Conservation (phyloP, 202 grass and related monocot species). For the Brachypodium distachyon region DNA sequence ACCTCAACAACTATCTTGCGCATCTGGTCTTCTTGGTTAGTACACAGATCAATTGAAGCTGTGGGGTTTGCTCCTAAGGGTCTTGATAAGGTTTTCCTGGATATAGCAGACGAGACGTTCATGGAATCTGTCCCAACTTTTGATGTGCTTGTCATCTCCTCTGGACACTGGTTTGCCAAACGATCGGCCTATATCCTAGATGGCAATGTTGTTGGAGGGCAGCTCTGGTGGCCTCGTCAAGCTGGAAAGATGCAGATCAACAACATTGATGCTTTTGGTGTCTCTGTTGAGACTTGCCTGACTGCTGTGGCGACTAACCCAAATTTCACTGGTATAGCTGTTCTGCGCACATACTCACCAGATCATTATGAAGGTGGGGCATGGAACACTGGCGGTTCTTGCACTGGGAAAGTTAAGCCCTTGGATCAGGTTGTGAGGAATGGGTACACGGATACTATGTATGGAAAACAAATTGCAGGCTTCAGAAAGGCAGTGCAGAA, state of each 20-base stretch:
- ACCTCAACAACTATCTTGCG: constrained; percentile 65
- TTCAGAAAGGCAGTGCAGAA: constrained; percentile 58
- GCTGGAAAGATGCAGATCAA: constrained; percentile 69
- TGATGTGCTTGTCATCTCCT: constrained; percentile 82
- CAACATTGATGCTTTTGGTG: constrained; percentile 73
- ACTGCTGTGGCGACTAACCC: constrained; percentile 55
- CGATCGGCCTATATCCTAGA: constrained; percentile 64
- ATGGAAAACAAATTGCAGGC: constrained; percentile 54
- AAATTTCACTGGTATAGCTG: constrained; percentile 70
- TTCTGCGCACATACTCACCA: constrained; percentile 77
- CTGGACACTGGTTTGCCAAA: constrained; percentile 95
- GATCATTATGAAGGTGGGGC: constrained; percentile 94
- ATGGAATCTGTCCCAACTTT: constrained; percentile 68
- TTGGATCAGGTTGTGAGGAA: constrained; percentile 54
- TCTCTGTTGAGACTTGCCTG: constrained; percentile 74
- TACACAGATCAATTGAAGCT: constrained; percentile 53
- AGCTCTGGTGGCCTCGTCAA: constrained; percentile 79
- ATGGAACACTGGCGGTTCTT: constrained; percentile 93
- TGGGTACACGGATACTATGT: constrained; percentile 67
- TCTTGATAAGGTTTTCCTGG: constrained; percentile 79
- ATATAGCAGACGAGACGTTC: constrained; percentile 70
- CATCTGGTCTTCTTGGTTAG: constrained; percentile 94
- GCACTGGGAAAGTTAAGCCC: constrained; percentile 76
- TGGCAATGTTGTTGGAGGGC: constrained; percentile 62
- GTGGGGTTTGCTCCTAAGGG: constrained; percentile 49